phyloP scores from a whole-genome alignment of 306 rosid genomes.

The Quercus rubra region DNA sequence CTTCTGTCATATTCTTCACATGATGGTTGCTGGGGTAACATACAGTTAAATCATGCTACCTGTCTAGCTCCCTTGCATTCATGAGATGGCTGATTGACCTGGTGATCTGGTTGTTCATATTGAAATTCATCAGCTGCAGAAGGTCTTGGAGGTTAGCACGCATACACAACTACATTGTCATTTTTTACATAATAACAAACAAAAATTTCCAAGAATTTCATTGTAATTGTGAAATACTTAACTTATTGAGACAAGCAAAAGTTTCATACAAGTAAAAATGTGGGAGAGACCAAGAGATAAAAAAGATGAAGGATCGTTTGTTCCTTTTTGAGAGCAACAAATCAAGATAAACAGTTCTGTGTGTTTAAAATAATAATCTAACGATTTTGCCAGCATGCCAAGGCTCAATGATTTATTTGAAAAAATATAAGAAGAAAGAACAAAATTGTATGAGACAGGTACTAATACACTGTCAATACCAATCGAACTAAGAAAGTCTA shows the following conservation, averaged over 20 bases:
- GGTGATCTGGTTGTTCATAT: conserved; percentile 34
- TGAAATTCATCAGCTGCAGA: conserved; percentile 39
- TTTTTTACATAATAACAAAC: too few species aligned
- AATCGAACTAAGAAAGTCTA: not conserved
- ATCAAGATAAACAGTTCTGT: not conserved
- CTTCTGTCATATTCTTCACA: not conserved
- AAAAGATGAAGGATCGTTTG: too few species aligned
- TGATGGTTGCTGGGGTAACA: not conserved
- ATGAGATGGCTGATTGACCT: conserved; percentile 24
- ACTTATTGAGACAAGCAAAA: too few species aligned
- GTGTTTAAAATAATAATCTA: not conserved
- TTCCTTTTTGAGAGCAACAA: not conserved
- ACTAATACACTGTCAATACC: not conserved
- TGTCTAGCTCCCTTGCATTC: conserved; percentile 34
- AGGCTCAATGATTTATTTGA: too few species aligned
- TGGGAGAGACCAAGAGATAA: too few species aligned
- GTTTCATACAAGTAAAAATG: too few species aligned
- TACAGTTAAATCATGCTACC: conserved; percentile 31
- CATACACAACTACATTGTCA: not conserved
- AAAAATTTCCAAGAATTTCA: too few species aligned
- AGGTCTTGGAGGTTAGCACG: conserved; percentile 20
- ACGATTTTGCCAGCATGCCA: too few species aligned
- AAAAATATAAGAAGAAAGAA: not conserved
- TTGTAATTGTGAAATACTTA: too few species aligned
- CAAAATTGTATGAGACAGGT: not conserved